Evolutionary conservation across 208 protist species (phyloP), one percentile per base, ranked within the genome.

Genomic region (Leishmania tropica): DNA sequence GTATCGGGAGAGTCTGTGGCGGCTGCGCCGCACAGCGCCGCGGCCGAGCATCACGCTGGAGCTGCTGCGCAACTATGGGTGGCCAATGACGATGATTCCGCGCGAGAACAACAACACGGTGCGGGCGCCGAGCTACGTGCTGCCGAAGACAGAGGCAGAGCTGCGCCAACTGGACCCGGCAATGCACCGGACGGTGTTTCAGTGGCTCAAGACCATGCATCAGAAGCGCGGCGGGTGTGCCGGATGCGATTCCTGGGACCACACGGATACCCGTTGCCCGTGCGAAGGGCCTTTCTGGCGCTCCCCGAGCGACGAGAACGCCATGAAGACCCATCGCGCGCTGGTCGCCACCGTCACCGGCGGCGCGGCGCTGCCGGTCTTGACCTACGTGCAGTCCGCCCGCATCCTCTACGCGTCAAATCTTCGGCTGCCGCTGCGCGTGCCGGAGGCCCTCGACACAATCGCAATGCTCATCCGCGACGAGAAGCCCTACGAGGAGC

Each of bases 1-100:
- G 28, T 96, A 94, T 85, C 85, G 88, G 42, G 94, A 97, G 81
- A 94, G 90, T 48, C 79, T 97, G 73, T 95, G 92, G 87, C 90
- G 93, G 42, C 80, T 97, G 78, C 88, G 92, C 2, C 91, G 93
- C 48, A 81, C 81, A 31, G 78, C 85, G 15, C 88, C 94, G 8
- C 87, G 91, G 28, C 94, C 94, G 58, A 86, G 86, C 62, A 91
- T 93, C 73, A 85, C 94, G 11, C 88, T 88, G 56, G 89, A 94
- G 83, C 84, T 94, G 65, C 87, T 97, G 51, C 87, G 83, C 70
- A 89, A 88, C 81, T 96, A 94, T 81, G 93, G 94, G 48, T 93
- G 74, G 81, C 45, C 58, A 60, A 79, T 81, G 51, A 70, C 10
- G 21, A 11, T 28, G 67, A 31, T 76, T n/a, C 68, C 62, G 53